These are phyloP conservation scores for Luzula sylvatica DNA, from an alignment of 176 grass and related monocot species.

Conservation along the genomic window DNA sequence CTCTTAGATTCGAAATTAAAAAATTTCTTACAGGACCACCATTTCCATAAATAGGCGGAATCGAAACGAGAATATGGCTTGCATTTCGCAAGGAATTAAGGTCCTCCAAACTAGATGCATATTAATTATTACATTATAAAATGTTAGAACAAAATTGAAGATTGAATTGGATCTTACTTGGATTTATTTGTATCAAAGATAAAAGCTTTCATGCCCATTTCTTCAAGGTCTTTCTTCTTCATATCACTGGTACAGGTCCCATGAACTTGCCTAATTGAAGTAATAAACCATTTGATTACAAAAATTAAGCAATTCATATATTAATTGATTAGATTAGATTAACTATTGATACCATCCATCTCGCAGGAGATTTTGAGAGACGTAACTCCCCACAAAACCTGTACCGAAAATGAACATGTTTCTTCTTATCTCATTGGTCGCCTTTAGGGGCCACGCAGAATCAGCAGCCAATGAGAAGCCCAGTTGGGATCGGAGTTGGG, in stretches of 20 bases:
- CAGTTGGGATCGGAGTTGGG: too few relatives aligned
- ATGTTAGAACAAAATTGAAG: neutral
- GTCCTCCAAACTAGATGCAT: slow-evolving; percentile 27
- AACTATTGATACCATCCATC: slow-evolving; percentile 37
- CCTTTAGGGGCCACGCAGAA: neutral
- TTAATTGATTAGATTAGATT: neutral
- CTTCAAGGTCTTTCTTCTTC: slow-evolving; percentile 44
- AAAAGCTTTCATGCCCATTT: slow-evolving; percentile 42
- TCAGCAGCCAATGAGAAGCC: too few relatives aligned
- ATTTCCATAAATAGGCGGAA: slow-evolving; percentile 46
- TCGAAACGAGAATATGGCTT: slow-evolving; percentile 59
- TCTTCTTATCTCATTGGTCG: slow-evolving; percentile 5
- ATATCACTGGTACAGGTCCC: slow-evolving; percentile 45
- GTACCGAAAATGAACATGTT: slow-evolving; percentile 56
- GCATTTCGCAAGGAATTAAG: slow-evolving; percentile 32
- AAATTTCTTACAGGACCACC: slow-evolving; percentile 60
- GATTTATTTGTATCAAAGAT: slow-evolving; percentile 42
- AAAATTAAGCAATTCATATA: neutral
- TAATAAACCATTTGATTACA: neutral
- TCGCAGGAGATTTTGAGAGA: slow-evolving; percentile 35
- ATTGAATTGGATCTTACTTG: slow-evolving; percentile 26
- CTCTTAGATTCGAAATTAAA: neutral
- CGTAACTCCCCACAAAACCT: slow-evolving; percentile 66
- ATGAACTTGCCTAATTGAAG: slow-evolving; percentile 39
- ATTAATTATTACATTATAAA: neutral